phyloP scores from a whole-genome alignment of 2,329 filamentous ascomycete genomes.

The Bipolaris sorokiniana region DNA sequence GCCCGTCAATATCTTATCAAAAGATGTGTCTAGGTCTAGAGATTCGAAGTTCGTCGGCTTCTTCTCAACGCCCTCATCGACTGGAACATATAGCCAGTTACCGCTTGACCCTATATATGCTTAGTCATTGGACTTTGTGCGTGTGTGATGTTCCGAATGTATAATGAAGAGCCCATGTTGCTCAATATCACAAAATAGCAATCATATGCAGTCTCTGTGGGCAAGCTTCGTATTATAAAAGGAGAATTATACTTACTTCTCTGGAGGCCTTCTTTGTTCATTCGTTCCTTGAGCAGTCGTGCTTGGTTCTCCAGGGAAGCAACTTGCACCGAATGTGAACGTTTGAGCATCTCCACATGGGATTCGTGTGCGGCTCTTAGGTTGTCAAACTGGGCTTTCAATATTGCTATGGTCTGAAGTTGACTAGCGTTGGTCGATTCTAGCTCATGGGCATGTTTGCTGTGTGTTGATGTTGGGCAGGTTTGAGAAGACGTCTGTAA shows the following conservation, averaged over 20 bases:
- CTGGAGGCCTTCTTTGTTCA: conserved; percentile 22
- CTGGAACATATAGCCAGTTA: conserved; percentile 35
- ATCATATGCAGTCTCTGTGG: background rate
- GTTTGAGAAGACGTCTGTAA: conserved; percentile 27
- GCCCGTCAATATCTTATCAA: conserved; percentile 28
- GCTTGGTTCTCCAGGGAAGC: conserved; percentile 49
- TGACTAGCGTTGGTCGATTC: conserved; percentile 40
- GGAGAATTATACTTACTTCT: conserved; percentile 24
- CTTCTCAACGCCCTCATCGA: conserved; percentile 24
- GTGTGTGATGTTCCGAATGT: conserved; percentile 12
- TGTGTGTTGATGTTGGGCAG: conserved; percentile 21
- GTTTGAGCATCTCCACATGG: conserved; percentile 45
- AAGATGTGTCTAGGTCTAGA: conserved; percentile 29
- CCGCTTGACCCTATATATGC: conserved; percentile 35
- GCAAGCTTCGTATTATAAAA: conserved; percentile 4
- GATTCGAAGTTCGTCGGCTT: conserved; percentile 25
- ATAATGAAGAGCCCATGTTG: conserved; percentile 4
- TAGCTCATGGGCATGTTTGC: conserved; percentile 35
- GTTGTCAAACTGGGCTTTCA: conserved; percentile 45
- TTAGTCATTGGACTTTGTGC: conserved; percentile 24
- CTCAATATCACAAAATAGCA: background rate
- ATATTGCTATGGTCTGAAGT: conserved; percentile 40
- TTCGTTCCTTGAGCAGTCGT: conserved; percentile 47
- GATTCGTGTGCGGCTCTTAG: conserved; percentile 50
- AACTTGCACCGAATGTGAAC: conserved; percentile 50